phyloP scores from a whole-genome alignment of 177 flowering plant genomes.

The Vitis hybrid region DNA sequence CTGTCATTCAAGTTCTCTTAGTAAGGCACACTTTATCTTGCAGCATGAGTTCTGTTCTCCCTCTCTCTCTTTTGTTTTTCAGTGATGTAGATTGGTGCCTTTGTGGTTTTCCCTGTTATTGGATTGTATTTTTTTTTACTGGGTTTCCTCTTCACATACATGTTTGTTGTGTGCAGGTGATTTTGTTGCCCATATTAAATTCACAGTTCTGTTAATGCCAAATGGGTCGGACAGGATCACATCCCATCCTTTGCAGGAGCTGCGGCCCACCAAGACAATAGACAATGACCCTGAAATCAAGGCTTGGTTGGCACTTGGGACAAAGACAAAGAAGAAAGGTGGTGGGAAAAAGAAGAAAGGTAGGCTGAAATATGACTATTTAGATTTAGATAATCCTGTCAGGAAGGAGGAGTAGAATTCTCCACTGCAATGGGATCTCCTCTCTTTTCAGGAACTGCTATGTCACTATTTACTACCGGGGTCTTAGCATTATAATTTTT shows the following conservation, averaged over 20 bases:
- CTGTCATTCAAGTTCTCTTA: too few species aligned
- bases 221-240: conserved; percentile 92
- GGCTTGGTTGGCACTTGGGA: conserved; percentile 80
- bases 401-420: too few species aligned
- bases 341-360: conserved; percentile 81
- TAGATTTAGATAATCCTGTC: too few species aligned
- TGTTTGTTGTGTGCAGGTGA: conserved; percentile 54
- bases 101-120: too few species aligned
- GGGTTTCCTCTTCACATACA: not conserved
- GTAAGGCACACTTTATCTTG: too few species aligned
- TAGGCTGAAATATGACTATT: conserved; percentile 12
- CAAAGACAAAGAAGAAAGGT: conserved; percentile 90
- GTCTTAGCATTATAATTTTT: not conserved
- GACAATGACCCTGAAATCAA: conserved; percentile 82
- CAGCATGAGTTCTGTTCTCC: too few species aligned
- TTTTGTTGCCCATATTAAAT: conserved; percentile 82
- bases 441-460: too few species aligned
- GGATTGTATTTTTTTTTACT: not conserved
- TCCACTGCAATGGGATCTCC: too few species aligned
- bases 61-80: too few species aligned
- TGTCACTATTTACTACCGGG: too few species aligned
- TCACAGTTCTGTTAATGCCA: conserved; percentile 92
- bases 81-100: too few species aligned
- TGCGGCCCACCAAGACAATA: conserved; percentile 68
- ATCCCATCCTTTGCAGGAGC: conserved; percentile 73